phyloP scores from a whole-genome alignment of 208 protist genomes.

The Leptomonas pyrrhocoris region DNA sequence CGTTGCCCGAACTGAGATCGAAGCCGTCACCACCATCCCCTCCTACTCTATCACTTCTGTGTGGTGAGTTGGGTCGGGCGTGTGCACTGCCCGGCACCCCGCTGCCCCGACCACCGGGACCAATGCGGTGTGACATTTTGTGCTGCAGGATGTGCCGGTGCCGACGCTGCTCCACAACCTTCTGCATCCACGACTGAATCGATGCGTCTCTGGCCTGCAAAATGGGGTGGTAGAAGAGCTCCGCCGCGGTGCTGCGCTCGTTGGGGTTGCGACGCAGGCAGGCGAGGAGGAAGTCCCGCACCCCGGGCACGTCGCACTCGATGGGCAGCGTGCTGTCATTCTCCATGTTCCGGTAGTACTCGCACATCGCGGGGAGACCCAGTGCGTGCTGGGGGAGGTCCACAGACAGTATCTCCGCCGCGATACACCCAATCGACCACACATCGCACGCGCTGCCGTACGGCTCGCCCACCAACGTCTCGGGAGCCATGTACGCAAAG shows the following conservation, averaged over 20 bases:
- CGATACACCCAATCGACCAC: conserved; percentile 95
- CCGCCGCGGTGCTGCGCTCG: conserved; percentile 39
- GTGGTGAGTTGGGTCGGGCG: conserved; percentile 1
- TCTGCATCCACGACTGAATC: conserved; percentile 54
- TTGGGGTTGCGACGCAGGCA: conserved; percentile 72
- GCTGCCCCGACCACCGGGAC: conserved; percentile 1
- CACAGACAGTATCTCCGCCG: conserved; percentile 85
- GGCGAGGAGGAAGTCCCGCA: conserved; percentile 55
- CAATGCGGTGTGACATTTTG: conserved; percentile 26
- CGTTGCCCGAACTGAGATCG: conserved; percentile 29
- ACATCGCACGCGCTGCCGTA: conserved; percentile 94
- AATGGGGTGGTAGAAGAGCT: conserved; percentile 62
- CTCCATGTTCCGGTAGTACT: conserved; percentile 68
- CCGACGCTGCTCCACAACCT: conserved; percentile 36
- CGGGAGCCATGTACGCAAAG: conserved; percentile 92
- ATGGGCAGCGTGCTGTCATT: conserved; percentile 50
- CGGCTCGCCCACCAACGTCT: conserved; percentile 85
- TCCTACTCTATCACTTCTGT: not conserved
- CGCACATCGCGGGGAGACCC: conserved; percentile 69
- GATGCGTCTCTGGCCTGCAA: conserved; percentile 44
- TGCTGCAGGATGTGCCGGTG: conserved; percentile 26
- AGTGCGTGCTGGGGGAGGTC: conserved; percentile 57
- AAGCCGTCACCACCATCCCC: conserved; percentile 16
- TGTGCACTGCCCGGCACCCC: not conserved
- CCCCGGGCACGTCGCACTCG: conserved; percentile 53